Base-by-base conservation (phyloP, 2,329 filamentous ascomycete species). In the Trichoderma semiorbis region DNA sequence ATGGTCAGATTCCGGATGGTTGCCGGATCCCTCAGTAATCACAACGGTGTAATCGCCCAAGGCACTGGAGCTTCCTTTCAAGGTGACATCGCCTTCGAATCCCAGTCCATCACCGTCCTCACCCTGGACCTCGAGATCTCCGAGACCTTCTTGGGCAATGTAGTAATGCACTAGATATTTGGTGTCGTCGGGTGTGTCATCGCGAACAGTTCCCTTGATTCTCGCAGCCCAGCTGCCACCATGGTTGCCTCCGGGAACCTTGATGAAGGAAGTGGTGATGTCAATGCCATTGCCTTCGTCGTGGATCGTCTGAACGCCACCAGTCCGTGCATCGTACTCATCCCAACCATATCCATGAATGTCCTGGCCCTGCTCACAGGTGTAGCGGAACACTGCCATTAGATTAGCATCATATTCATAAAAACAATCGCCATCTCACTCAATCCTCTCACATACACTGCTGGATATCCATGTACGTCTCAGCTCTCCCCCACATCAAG, bases 291-390 rank as follows among this genome's bases (percentile, higher is more conserved):
- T 99, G 63, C 89, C 92, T 69, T 91, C 90, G 80, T 99, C 96
- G 79, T 97, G 94, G 72, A 99, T 95, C 0, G 92, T 93, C 82
- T 99, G 94, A 26, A 93, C 87, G 70, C 96, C 96, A 74, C 96
- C 96, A 71, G 87, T 92, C 72, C 96, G 88, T 26, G 94, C 91
- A 82, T 99, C 96, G 81, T 97, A 99, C 80, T 97, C 93, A 78
- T 98, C 95, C 96, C 96, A 99, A 74, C 96, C 96, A 81, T 99
- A 99, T 70, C 95, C 95, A 62, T 90, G 92, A 88, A 99, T 97
- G 75, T 92, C 92, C 80, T 97, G 94, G 80, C 96, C 89, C 81
- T 99, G 96, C 81, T 98, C 96, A 83, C 96, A 99, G 0, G 96
- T 98, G 81, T 97, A 94, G 75, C 96, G 91, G 77, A 98, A 92